phyloP scores from a whole-genome alignment of 768 basidiomycete genomes.

The Termitomyces sp. region DNA sequence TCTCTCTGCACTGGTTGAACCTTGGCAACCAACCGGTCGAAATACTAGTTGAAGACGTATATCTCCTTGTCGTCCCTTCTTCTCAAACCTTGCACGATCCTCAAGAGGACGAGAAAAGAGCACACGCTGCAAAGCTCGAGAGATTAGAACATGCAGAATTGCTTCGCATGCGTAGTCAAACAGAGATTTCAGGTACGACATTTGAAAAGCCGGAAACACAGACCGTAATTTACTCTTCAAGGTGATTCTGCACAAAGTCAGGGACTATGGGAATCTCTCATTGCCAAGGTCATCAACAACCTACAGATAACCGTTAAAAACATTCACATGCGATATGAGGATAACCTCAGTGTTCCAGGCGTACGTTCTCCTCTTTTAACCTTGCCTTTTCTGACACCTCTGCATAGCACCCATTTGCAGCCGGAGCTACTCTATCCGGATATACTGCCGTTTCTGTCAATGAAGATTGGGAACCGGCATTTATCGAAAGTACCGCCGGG shows the following conservation, averaged over 20 bases:
- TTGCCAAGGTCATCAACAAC: constrained; percentile 91
- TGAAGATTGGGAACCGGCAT: constrained; percentile 81
- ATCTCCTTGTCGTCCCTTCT: constrained; percentile 86
- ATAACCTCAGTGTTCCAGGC: constrained; percentile 87
- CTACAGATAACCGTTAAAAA: constrained; percentile 93
- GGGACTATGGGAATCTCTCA: constrained; percentile 76
- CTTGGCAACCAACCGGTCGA: constrained; percentile 87
- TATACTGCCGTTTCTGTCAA: constrained; percentile 91
- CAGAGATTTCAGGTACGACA: constrained; percentile 42
- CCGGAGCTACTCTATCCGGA: constrained; percentile 80
- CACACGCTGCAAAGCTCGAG: constrained; percentile 84
- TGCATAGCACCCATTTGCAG: constrained; percentile 86
- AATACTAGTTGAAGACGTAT: constrained; percentile 88
- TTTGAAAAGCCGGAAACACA: background rate
- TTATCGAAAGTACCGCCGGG: constrained; percentile 84
- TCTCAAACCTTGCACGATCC: constrained; percentile 62
- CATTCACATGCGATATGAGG: constrained; percentile 95
- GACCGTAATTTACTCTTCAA: constrained; percentile 3
- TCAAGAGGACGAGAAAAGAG: constrained; percentile 78
- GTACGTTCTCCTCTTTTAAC: constrained; percentile 39
- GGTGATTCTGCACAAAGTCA: constrained; percentile 70
- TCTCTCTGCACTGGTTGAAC: constrained; percentile 88
- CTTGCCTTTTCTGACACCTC: constrained; percentile 3
- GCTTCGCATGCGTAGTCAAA: constrained; percentile 58
- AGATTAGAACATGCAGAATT: constrained; percentile 85